Conservation (phyloP, 2,329 filamentous ascomycete genomes). For the Zarea fungicola region DNA sequence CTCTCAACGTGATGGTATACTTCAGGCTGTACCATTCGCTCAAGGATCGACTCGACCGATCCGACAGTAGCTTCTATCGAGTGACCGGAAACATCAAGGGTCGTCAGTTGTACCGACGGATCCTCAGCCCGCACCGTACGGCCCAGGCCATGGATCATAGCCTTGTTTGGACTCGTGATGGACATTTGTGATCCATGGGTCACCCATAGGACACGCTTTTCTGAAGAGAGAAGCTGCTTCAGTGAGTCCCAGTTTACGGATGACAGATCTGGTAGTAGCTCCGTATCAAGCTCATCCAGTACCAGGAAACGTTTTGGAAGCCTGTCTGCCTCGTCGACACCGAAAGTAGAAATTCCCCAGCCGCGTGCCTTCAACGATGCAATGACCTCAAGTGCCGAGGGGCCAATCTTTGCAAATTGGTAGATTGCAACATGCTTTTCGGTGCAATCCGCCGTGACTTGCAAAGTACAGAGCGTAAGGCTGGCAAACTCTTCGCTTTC, state of each 20-base stretch:
- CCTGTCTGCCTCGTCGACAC: no score
- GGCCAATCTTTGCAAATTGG: no score
- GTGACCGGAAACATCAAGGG: neutral
- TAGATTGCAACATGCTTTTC: no score
- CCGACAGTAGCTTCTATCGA: neutral
- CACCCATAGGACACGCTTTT: conserved; percentile 1
- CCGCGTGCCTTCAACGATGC: no score
- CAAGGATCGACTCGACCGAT: conserved; percentile 10
- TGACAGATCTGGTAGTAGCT: neutral
- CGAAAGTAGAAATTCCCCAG: no score
- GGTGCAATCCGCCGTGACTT: no score
- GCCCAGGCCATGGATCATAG: conserved; percentile 1
- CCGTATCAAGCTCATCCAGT: conserved; percentile 8
- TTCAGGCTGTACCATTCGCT: conserved; percentile 17
- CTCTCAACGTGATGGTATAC: conserved; percentile 19
- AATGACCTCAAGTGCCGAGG: no score
- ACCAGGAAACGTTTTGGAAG: no score
- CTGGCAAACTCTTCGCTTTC: no score
- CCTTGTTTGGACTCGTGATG: neutral
- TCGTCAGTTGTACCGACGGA: neutral
- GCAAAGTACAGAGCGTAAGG: no score
- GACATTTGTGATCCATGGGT: conserved; percentile 2
- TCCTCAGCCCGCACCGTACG: conserved; percentile 9
- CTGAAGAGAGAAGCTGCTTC: neutral
- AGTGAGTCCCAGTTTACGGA: conserved; percentile 11